Base-by-base conservation (phyloP, 495 filamentous ascomycete genomes). In the Talaromyces ruber region DNA sequence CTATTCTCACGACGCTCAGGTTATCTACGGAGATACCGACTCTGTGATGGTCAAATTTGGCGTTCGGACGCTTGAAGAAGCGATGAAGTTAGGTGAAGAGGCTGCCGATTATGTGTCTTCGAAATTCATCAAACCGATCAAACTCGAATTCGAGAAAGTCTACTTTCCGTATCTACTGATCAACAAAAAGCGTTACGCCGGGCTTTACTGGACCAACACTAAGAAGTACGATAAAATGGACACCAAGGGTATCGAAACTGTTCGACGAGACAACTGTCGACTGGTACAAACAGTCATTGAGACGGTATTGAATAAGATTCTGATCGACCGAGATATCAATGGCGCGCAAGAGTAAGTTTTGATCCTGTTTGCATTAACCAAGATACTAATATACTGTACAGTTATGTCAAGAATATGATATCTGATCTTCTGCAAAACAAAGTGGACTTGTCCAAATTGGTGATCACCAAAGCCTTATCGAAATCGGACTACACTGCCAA, bases 41-140 rank as follows among this genome's bases (percentile, higher is more conserved):
- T 99, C 94, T 6, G 94, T 99, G 72, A 99, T 99, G 94, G 94
- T 99, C 34, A 98, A 97, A 67, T 99, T 99, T 68, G 94, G 94
- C 12, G 90, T 91, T 4, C 85, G 80, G 11, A 90, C 96, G 45
- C 78, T 98, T 12, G 83, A 84, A 11, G 87, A 91, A 26, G 86
- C 92, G 22, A 98, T 99, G 95, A 92, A 93, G 70, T 83, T 98
- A 30, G 94, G 94, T 4, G 80, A 95, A 68, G 92, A 99, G 69
- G 94, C 94, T 2, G 87, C 94, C 4, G 80, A 85, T 26, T 94
- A 73, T 65, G 94, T 99, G 6, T 97, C 93, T 0, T 79, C 82
- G 24, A 96, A 97, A 70, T 98, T 98, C 74, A 77, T 92, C 72
- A 92, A 88, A 65, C 94, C 94, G 6, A 99, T 99, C 79, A 99